Base-by-base conservation (phyloP, 352 stramenopile species). In the Elongisporangium anandrum region DNA sequence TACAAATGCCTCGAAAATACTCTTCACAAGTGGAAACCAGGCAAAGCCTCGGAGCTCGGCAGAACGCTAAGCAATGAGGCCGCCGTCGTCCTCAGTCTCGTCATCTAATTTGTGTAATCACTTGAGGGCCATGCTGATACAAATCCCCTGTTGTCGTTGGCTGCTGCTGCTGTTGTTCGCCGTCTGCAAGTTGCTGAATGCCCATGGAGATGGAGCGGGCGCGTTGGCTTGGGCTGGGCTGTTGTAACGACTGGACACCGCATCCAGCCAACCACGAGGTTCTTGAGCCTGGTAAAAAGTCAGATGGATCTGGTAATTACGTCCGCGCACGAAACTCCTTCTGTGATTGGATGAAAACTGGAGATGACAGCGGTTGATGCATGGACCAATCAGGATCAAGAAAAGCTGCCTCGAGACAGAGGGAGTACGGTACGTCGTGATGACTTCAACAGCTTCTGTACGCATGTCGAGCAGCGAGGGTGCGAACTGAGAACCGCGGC, bases 41-140 rank as follows among this genome's bases (percentile, higher is more conserved):
- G 67, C 29, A 15, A 54, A 60, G 58, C 69, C 68, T 81, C 45
- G 68, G 57, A 82, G 72, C 80, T 75, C 75, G 57, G 82, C 83
- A 94, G 83, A 92, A 92, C 85, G 82, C 82, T 75, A 72, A 67
- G 70, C 83, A 85, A 69, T 79, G 68, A 79, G 60, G 64, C 69
- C 57, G 67, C 74, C 65, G 60, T 88, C 75, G 41, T 86, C 81
- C 79, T 94, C 85, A 94, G 85, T 91, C 84, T 94, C 85, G 85
- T 94, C 85, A 94, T 94, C 85, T 94, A 83, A 87, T 84, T 81
- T 82, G 65, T 92, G 71, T 83, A 92, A 94, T 94, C 85, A 94
- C 68, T 79, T 94, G 84, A 94, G 77, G 73, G 61, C 52, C 56
- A 56, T 24, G 22, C 16, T 23, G 22, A 39, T 54, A 20, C 29